Evolutionary conservation across 352 stramenopile species (phyloP), one percentile per base, ranked within the genome.

Genomic region (Peronospora farinosa): DNA sequence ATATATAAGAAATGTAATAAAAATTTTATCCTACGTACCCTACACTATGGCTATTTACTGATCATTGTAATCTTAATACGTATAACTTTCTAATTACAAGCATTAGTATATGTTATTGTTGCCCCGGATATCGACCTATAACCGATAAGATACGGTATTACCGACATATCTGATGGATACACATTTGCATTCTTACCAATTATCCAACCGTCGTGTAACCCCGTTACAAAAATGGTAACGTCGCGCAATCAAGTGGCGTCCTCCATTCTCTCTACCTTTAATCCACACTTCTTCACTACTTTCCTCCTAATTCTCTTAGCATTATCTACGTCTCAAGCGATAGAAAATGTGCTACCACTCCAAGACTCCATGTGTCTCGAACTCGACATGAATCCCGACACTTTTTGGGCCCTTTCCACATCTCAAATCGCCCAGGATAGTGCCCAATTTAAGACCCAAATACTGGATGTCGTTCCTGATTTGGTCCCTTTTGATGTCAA

Each of bases 401-500:
- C 30, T 38, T 50, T 69, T 17, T 63, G 51, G 61, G 13, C 61
- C 13, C 1, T 69, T 49, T 38, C 42, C 23, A 38, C 3, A 31
- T 41, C 54, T 47, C 51, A 65, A 61, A 62, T 69, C 41, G 39
- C 40, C 21, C 42, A 52, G 9, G 54, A 69, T 16, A 52, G 54
- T 10, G 51, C 57, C 43, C 54, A 54, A 47, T 81, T 85, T 27
- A 56, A 65, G 17, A 44, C 57, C 32, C 39, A 49, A 13, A 33
- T 87, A 33, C 60, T 68, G 5, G 50, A 75, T 21, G 53, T 30
- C 7, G 56, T 84, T 15, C 79, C 79, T 1, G 79, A 90, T 65
- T 72, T 78, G 13, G 82, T 93, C 8, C 82, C 82, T 0, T 40
- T 41, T 9, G 75, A 76, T 25, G 57, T 88, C 0, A 67, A 69